Conservation (phyloP, 106 monocot species). For the Dendrobium nobile region DNA sequence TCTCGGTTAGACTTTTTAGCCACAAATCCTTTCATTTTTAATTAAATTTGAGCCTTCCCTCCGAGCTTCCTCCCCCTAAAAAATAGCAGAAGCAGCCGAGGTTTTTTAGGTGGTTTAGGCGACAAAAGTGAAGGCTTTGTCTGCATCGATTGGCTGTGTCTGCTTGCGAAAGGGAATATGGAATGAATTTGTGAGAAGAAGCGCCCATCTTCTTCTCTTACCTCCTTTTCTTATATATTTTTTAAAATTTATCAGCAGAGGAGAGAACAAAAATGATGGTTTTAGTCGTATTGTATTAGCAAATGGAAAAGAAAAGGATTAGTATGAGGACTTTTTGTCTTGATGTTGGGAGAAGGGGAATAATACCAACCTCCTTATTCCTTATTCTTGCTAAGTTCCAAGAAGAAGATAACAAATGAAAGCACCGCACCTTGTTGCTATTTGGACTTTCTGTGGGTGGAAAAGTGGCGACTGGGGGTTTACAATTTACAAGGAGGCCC, state of each 20-base stretch:
- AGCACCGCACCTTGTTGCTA: background rate
- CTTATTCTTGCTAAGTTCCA: background rate
- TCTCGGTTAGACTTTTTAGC: too few species aligned
- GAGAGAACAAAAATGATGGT: background rate
- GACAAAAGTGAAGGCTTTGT: conserved; percentile 8
- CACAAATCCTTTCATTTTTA: too few species aligned
- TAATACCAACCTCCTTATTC: conserved; percentile 3
- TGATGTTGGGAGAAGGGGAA: background rate
- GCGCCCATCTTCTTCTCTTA: background rate
- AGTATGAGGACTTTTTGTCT: background rate
- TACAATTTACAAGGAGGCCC: too few species aligned
- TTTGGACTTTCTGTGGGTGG: background rate
- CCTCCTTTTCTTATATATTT: background rate
- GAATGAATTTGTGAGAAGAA: conserved; percentile 2
- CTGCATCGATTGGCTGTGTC: background rate
- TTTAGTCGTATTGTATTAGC: background rate
- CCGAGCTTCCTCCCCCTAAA: background rate
- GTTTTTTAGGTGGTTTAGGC: background rate
- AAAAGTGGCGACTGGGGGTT: background rate
- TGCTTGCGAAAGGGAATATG: background rate
- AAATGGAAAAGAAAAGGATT: background rate
- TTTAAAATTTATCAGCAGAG: too few species aligned
- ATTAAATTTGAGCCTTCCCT: too few species aligned
- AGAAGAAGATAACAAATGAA: background rate
- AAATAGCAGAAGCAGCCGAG: background rate